Evolutionary conservation across 306 rosid genomes (phyloP).

Genomic region (Leucaena leucocephala): DNA sequence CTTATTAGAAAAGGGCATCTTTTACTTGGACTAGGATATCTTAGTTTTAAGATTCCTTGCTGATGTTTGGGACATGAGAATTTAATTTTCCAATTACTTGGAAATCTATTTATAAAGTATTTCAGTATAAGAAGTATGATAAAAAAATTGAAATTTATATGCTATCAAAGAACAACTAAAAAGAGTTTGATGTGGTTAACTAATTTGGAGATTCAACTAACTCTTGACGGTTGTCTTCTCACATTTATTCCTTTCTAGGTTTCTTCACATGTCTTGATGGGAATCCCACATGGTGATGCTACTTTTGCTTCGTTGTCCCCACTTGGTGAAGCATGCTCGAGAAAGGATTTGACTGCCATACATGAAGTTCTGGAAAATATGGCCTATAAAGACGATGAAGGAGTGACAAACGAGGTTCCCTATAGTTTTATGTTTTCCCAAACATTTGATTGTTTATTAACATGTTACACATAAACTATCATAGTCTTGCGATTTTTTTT

Average conservation of each 20-base stretch:
- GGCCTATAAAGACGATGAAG: constrained; percentile 60
- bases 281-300: constrained; percentile 46
- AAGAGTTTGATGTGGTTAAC: neutral
- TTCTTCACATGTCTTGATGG: constrained; percentile 55
- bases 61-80: neutral
- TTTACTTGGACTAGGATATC: neutral
- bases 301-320: constrained; percentile 50
- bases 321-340: constrained; percentile 61
- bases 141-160: neutral
- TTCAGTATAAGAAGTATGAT: neutral
- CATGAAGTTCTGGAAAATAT: constrained; percentile 58
- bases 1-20: neutral
- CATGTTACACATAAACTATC: neutral
- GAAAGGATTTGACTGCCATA: constrained; percentile 56
- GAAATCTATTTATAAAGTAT: neutral
- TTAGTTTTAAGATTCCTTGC: neutral
- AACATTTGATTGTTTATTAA: neutral
- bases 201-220: constrained; percentile 5
- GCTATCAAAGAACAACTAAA: neutral
- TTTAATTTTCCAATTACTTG: neutral
- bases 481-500: neutral
- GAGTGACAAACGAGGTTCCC: constrained; percentile 56
- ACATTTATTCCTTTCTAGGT: constrained; percentile 33
- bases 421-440: neutral
- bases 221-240: neutral